Percentiles rank a stretch among this genome's conserved stretches.
Evolutionary conservation across 345 rosid genomes (phyloP).

Genomic region (Moricandia moricandioides): DNA sequence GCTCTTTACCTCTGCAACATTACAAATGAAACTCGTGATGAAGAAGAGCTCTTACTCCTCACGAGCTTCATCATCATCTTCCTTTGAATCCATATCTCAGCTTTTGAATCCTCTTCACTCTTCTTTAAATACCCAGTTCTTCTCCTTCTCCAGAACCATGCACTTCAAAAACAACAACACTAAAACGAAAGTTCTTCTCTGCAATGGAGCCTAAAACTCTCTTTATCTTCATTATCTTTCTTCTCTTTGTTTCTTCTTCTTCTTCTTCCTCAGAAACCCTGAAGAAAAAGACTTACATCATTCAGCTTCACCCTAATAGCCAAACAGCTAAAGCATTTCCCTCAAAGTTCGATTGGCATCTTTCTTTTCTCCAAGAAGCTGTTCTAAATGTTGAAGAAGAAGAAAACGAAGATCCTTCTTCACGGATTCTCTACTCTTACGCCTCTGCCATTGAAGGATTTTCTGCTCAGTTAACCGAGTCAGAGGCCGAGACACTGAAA

Average conservation of each 20-base stretch:
- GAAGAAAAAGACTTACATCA: slow-evolving; percentile 57
- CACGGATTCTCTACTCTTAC: slow-evolving; percentile 84
- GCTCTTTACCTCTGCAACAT: slow-evolving; percentile 38
- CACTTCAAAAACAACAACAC: slow-evolving; percentile 28
- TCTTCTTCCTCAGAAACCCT: slow-evolving; percentile 33
- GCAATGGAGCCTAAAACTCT: slow-evolving; percentile 41
- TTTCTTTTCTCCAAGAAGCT: slow-evolving; percentile 57
- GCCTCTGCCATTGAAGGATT: slow-evolving; percentile 83
- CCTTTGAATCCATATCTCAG: slow-evolving; percentile 30
- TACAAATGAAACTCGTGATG: slow-evolving; percentile 89
- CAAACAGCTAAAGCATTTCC: slow-evolving; percentile 36
- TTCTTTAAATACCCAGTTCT: slow-evolving; percentile 58
- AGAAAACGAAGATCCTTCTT: slow-evolving; percentile 44
- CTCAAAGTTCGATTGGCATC: slow-evolving; percentile 66
- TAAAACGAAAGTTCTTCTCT: slow-evolving; percentile 13
- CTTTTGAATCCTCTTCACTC: slow-evolving; percentile 44
- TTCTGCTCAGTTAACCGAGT: slow-evolving; percentile 66
- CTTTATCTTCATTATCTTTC: slow-evolving; percentile 31
- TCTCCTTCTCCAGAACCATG: slow-evolving; percentile 41
- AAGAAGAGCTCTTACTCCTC: slow-evolving; percentile 83
- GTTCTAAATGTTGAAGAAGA: slow-evolving; percentile 34
- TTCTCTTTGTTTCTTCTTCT: slow-evolving; percentile 37
- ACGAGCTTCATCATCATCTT: slow-evolving; percentile 79
- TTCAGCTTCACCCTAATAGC: slow-evolving; percentile 80
- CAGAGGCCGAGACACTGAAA: slow-evolving; percentile 47